phyloP scores from a whole-genome alignment of 176 grass and related monocot species.

The Raddia distichophylla region DNA sequence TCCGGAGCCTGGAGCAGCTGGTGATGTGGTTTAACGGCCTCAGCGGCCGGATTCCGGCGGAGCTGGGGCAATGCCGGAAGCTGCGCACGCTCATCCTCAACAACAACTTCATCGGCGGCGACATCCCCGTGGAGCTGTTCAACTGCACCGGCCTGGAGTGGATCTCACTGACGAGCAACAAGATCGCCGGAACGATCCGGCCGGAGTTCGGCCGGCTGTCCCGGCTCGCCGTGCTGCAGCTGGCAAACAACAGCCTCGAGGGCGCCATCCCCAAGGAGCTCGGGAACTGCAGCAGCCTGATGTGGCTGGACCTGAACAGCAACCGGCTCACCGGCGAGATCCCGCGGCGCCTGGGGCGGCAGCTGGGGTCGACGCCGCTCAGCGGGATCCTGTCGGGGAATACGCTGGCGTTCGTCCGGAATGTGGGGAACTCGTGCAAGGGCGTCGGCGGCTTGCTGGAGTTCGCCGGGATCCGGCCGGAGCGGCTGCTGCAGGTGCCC shows the following conservation, averaged over 20 bases:
- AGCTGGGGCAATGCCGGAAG: conserved; percentile 71
- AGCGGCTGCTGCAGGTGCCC: conserved; percentile 85
- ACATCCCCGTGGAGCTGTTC: conserved; percentile 72
- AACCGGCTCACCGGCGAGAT: conserved; percentile 73
- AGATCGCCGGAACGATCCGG: conserved; percentile 61
- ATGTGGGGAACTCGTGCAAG: conserved; percentile 92
- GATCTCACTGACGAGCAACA: conserved; percentile 88
- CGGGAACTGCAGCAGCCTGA: conserved; percentile 81
- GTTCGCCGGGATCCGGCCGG: conserved; percentile 90
- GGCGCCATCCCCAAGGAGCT: conserved; percentile 71
- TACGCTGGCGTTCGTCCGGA: conserved; percentile 89
- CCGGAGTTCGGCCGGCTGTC: conserved; percentile 76
- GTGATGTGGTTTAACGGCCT: conserved; percentile 90
- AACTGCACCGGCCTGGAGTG: conserved; percentile 88
- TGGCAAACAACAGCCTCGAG: conserved; percentile 80
- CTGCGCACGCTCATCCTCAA: conserved; percentile 91
- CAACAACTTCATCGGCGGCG: conserved; percentile 82
- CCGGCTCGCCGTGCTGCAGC: conserved; percentile 82
- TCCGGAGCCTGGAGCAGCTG: conserved; percentile 66
- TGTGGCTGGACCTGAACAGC: conserved; percentile 95
- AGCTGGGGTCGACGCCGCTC: conserved; percentile 63
- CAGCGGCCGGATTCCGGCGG: conserved; percentile 62
- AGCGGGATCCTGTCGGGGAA: conserved; percentile 90
- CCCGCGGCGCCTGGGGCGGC: conserved; percentile 74
- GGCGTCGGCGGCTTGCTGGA: conserved; percentile 90